A percentile compares a stretch with the other conserved stretches of the same genome.
phyloP scores from a whole-genome alignment of 148 eudicot genomes.

The Drosera capensis region DNA sequence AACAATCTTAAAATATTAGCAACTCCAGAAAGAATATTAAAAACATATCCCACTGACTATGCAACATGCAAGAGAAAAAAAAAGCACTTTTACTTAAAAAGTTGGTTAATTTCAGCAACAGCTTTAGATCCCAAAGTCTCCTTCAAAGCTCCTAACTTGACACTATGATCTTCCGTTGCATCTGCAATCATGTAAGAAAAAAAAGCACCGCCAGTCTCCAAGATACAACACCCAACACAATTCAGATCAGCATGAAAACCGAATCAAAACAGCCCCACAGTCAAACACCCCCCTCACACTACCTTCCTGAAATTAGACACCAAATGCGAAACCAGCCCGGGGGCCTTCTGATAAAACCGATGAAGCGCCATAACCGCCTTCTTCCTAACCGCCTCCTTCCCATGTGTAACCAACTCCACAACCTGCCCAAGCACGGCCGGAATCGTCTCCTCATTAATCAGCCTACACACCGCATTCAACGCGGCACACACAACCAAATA shows the following conservation, averaged over 20 bases:
- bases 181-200: too few species aligned
- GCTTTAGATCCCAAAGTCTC: too few species aligned
- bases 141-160: too few species aligned
- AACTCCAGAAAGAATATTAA: too few species aligned
- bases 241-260: not conserved
- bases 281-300: not conserved
- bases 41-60: too few species aligned
- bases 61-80: too few species aligned
- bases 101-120: too few species aligned
- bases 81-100: too few species aligned
- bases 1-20: too few species aligned
- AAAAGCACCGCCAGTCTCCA: too few species aligned
- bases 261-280: not conserved
- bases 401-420: conserved; percentile 67
- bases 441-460: conserved; percentile 92
- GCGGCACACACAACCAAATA: conserved; percentile 84
- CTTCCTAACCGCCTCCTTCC: conserved; percentile 86
- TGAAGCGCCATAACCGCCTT: conserved; percentile 99
- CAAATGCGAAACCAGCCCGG: conserved; percentile 66
- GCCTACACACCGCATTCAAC: conserved; percentile 73
- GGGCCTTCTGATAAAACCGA: conserved; percentile 68
- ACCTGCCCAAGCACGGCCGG: conserved; percentile 91
- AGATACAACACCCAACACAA: not conserved
- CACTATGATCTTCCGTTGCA: too few species aligned
- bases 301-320: conserved; percentile 82